phyloP scores from a whole-genome alignment of 768 basidiomycete species.

The Leccinum rimulosum region DNA sequence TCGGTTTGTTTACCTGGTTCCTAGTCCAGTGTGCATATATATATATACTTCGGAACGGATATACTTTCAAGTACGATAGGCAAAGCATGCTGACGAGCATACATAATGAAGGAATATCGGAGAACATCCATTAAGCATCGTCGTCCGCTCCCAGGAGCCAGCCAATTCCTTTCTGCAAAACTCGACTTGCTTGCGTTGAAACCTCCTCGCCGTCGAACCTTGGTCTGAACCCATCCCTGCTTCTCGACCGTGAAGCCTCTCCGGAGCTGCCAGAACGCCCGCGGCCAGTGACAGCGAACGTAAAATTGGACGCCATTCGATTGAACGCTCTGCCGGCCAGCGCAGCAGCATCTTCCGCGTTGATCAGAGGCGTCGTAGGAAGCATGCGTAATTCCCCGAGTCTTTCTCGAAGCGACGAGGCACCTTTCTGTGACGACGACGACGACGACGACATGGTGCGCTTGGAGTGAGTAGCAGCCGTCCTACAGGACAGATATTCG shows the following conservation, averaged over 20 bases:
- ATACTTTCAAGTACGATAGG: conserved; percentile 19
- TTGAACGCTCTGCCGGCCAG: conserved; percentile 78
- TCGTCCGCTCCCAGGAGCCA: conserved; percentile 94
- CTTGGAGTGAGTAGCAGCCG: conserved; percentile 9
- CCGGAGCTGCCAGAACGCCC: conserved; percentile 23
- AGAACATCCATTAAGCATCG: conserved; percentile 4
- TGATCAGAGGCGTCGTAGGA: conserved; percentile 63
- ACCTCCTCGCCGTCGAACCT: conserved; percentile 57
- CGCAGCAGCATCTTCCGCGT: conserved; percentile 76
- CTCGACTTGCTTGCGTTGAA: conserved; percentile 71
- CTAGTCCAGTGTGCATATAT: conserved; percentile 27
- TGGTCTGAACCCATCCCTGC: conserved; percentile 40
- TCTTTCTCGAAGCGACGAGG: conserved; percentile 56
- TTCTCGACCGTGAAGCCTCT: conserved; percentile 30
- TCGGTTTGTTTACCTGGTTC: conserved; percentile 30
- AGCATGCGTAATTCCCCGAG: conserved; percentile 71
- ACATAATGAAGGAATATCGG: conserved; percentile 13
- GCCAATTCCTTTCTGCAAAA: conserved; percentile 86
- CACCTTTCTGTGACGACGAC: conserved; percentile 33
- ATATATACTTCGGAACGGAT: conserved; percentile 21
- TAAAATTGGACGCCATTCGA: conserved; percentile 72
- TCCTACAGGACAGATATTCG: conserved; percentile 37
- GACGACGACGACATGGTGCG: conserved; percentile 1
- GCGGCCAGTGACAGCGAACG: conserved; percentile 56
- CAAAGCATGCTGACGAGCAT: conserved; percentile 13